Evolutionary conservation across 2,329 filamentous ascomycete species (phyloP).

Genomic region (Blastomyces silverae): DNA sequence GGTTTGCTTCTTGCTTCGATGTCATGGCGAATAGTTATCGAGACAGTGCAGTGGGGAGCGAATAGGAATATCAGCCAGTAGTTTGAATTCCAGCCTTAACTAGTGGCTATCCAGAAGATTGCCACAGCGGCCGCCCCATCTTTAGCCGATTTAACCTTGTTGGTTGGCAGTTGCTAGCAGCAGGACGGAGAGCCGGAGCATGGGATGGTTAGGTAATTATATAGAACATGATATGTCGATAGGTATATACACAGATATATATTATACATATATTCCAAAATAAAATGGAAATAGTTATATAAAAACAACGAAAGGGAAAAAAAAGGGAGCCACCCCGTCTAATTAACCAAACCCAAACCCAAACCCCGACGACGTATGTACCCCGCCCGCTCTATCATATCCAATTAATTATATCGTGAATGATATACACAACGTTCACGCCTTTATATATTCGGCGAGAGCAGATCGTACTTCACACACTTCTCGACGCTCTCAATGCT

Average conservation of each 20-base stretch:
- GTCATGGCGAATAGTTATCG: not conserved
- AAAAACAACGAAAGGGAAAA: not conserved
- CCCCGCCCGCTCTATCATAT: not conserved
- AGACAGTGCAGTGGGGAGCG: not conserved
- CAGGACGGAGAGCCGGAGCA: not conserved
- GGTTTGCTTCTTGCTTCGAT: too few species aligned
- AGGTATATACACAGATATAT: not conserved
- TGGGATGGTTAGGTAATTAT: not conserved
- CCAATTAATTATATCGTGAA: not conserved
- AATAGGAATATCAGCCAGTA: not conserved
- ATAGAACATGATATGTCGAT: not conserved
- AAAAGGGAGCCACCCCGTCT: not conserved
- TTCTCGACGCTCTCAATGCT: constrained; percentile 83
- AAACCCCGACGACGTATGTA: not conserved
- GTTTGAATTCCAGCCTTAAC: not conserved
- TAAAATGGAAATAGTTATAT: not conserved
- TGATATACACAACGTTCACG: not conserved
- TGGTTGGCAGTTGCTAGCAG: too few species aligned
- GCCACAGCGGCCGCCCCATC: not conserved
- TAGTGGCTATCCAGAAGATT: not conserved
- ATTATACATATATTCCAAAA: too few species aligned
- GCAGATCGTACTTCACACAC: constrained; percentile 83
- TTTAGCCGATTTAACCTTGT: not conserved
- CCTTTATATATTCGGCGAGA: constrained; percentile 73
- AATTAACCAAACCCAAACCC: not conserved